Evolutionary conservation across 2,329 filamentous ascomycete genomes (phyloP), one percentile per base, ranked within the genome.

Genomic region (Fusarium beomiforme): DNA sequence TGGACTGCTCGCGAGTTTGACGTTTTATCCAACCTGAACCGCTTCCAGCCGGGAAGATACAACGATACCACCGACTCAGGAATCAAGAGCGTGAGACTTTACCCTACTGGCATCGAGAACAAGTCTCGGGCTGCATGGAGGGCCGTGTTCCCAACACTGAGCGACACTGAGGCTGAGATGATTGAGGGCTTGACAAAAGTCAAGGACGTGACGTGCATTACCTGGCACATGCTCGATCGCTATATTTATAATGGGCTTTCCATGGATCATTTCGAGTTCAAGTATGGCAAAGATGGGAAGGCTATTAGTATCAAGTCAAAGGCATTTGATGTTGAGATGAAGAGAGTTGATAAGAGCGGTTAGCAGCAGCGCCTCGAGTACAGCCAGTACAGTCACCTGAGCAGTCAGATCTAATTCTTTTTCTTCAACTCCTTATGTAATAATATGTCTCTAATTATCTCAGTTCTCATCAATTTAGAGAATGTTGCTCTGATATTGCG

Each of bases 221-320:
- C 63, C 12, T 66, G 59, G 63, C 31, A 33, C 3, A 51, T 41
- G 43, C 13, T 43, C 8, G 59, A 66, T 41, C 37, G 60, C 11
- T 23, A 39, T 5, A 59, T 59, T 5, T 66, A 64, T 17, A 66
- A 65, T 12, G 39, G 16, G 0, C 10, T 66, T 21, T 53, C 63
- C 0, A 34, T 66, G 19, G 60, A 66, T 16, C 51, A 65, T 21
- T 66, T 66, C n/a, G 63, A 65, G 46, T 65, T 65, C 1, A 31
- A 8, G 21, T 33, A 36, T 33, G 46, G 39, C 2, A 24, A 21
- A 2, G 33, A 53, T 14, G 51, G 50, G 0, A 47, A 19, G 6
- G 59, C 44, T 0, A n/a, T 24, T 6, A 47, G 34, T n/a, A 64
- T 66, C 6, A 64, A 59, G 19, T 51, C 37, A 1, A 66, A 41